Conservation (phyloP, 371 early-diverging fungal genomes). For the Dinochytrium kinnereticum region DNA sequence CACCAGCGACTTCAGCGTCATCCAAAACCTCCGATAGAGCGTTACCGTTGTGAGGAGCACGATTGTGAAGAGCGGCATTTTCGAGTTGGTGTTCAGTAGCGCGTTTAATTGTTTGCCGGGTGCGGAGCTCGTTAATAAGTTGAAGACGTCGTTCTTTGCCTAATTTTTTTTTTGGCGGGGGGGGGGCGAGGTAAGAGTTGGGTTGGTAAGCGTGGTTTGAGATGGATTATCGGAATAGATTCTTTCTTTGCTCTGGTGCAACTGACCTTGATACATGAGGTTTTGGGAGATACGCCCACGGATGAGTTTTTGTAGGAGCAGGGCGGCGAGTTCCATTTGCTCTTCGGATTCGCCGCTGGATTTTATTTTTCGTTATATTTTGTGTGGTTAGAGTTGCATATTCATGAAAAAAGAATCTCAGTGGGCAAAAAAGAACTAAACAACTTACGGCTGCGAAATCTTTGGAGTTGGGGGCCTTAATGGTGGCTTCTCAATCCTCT, state of each 20-base stretch:
- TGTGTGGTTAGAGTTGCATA: neutral
- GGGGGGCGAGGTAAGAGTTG: too few species aligned
- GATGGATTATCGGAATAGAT: neutral
- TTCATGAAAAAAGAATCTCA: neutral
- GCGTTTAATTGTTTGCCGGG: conserved; percentile 43
- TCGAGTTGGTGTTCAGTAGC: conserved; percentile 27
- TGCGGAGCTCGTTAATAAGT: conserved; percentile 54
- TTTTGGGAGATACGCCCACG: conserved; percentile 57
- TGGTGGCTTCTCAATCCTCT: conserved; percentile 53
- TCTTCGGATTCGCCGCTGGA: conserved; percentile 44
- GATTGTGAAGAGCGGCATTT: neutral
- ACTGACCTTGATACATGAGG: conserved; percentile 57
- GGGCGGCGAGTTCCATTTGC: conserved; percentile 50
- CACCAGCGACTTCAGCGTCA: neutral
- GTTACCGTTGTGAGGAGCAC: neutral
- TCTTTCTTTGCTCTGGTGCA: neutral
- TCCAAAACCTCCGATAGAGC: neutral
- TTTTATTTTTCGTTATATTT: neutral
- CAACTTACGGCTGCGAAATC: conserved; percentile 46
- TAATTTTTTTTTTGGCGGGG: too few species aligned
- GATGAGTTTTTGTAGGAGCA: conserved; percentile 57
- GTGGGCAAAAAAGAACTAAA: too few species aligned
- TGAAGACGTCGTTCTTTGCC: conserved; percentile 53
- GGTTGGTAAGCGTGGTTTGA: too few species aligned
- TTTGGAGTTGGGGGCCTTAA: conserved; percentile 56